phyloP scores from a whole-genome alignment of 2,329 filamentous ascomycete genomes.

The Blumeria hordei region DNA sequence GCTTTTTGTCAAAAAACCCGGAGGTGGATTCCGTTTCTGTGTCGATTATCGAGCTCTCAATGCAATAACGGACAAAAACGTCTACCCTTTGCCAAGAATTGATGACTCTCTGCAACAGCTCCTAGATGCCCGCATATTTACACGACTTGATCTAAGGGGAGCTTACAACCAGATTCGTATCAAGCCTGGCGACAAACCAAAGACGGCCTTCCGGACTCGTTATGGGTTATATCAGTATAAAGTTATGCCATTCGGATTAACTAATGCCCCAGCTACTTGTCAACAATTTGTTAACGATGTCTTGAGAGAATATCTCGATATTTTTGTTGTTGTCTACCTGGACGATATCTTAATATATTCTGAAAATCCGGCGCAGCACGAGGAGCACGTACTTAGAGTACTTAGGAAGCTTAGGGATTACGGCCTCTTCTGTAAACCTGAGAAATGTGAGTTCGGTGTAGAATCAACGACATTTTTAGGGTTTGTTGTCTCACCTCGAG shows the following conservation, averaged over 20 bases:
- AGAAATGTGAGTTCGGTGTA: background rate
- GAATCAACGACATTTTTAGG: background rate
- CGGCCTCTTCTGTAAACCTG: background rate
- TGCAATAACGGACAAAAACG: background rate
- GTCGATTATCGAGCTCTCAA: background rate
- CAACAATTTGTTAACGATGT: background rate
- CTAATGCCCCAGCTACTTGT: background rate
- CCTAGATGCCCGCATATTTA: background rate
- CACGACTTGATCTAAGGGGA: background rate
- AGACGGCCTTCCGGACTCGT: background rate
- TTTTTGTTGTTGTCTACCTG: slow-evolving; percentile 1
- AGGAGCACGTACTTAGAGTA: background rate
- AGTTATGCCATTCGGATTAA: slow-evolving; percentile 1
- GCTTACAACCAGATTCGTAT: slow-evolving; percentile 1
- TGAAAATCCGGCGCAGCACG: background rate
- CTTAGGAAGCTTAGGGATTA: background rate
- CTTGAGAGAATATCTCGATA: slow-evolving; percentile 1
- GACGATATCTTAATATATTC: slow-evolving; percentile 1
- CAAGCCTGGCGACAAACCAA: background rate
- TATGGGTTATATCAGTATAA: slow-evolving; percentile 1
- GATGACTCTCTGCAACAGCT: background rate
- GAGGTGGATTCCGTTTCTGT: background rate
- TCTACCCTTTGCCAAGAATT: background rate
- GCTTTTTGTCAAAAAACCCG: background rate
- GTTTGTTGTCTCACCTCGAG: background rate